These are phyloP conservation scores for Mycothermus thermophilus DNA, from an alignment of 495 filamentous ascomycete species.

Conservation along the genomic window DNA sequence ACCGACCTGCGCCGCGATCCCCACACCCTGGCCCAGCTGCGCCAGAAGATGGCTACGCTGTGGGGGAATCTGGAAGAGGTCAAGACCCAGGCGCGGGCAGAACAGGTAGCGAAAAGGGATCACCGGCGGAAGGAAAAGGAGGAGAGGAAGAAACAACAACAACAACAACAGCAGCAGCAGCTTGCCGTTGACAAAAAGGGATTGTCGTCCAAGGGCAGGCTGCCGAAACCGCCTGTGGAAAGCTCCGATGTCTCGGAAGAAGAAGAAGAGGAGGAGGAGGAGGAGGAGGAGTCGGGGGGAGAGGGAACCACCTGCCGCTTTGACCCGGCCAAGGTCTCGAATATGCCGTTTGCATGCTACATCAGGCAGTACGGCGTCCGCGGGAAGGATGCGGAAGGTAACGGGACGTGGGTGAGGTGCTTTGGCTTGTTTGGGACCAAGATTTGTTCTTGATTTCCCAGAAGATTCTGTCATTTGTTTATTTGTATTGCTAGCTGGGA, in stretches of 20 bases:
- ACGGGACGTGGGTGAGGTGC: constrained; percentile 32
- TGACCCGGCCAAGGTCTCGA: constrained; percentile 20
- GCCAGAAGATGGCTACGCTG: constrained; percentile 60
- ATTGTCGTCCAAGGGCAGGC: no score
- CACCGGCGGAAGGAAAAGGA: constrained; percentile 1
- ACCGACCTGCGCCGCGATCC: constrained; percentile 45
- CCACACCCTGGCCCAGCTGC: constrained; percentile 34
- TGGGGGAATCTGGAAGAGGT: constrained; percentile 79
- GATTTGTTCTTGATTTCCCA: constrained; percentile 27
- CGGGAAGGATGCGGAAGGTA: constrained; percentile 22
- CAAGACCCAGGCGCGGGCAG: constrained; percentile 26
- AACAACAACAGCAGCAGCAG: not conserved
- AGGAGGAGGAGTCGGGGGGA: not conserved
- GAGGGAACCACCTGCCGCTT: no score
- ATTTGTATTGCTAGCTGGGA: not conserved
- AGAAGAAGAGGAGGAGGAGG: not conserved
- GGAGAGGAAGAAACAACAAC: not conserved
- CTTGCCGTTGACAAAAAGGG: not conserved
- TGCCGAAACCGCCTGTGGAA: constrained; percentile 11
- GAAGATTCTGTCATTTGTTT: no score
- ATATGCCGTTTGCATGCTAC: constrained; percentile 46
- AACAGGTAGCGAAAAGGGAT: not conserved
- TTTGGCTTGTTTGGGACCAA: constrained; percentile 43
- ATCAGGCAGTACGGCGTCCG: constrained; percentile 47
- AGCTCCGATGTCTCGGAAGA: constrained; percentile 17